Percentiles rank a stretch among this genome's conserved stretches.
Evolutionary conservation across 2,329 filamentous ascomycete species (phyloP).

Genomic region (Cryphonectria carpinicola): DNA sequence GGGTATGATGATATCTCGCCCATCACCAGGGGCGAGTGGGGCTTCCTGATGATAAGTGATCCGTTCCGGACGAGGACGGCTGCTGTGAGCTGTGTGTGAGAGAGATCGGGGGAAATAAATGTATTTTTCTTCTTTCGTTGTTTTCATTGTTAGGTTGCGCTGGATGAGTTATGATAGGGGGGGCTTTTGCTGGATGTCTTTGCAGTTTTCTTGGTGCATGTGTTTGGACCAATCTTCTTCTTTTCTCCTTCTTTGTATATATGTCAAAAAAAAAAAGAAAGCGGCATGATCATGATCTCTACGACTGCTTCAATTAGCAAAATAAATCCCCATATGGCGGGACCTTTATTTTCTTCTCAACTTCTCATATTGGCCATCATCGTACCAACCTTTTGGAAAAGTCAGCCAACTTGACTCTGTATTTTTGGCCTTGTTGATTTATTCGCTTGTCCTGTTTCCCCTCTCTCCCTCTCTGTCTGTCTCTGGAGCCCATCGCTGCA

Average conservation of each 20-base stretch:
- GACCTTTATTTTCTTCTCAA: background rate
- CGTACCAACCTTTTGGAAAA: background rate
- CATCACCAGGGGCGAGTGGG: conserved; percentile 65
- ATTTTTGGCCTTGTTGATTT: background rate
- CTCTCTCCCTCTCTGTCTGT: too few relatives aligned
- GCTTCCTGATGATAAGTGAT: conserved; percentile 59
- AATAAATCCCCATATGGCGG: background rate
- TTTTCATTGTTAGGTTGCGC: background rate
- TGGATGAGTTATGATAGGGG: background rate
- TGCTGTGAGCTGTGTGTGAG: conserved; percentile 40
- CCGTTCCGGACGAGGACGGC: conserved; percentile 50
- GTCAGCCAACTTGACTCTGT: too few relatives aligned
- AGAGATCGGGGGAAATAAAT: background rate
- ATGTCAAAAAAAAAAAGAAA: background rate
- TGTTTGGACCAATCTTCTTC: background rate
- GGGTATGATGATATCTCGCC: conserved; percentile 66
- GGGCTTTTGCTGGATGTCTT: background rate
- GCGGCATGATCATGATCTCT: background rate
- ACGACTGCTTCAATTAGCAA: background rate
- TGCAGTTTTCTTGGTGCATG: background rate
- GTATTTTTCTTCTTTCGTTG: background rate
- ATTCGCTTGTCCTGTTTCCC: background rate
- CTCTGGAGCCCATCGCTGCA: background rate
- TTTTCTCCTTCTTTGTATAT: background rate
- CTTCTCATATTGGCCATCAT: background rate